Evolutionary conservation across 2,329 filamentous ascomycete species (phyloP).

Genomic region (Zopfia rhizophila): DNA sequence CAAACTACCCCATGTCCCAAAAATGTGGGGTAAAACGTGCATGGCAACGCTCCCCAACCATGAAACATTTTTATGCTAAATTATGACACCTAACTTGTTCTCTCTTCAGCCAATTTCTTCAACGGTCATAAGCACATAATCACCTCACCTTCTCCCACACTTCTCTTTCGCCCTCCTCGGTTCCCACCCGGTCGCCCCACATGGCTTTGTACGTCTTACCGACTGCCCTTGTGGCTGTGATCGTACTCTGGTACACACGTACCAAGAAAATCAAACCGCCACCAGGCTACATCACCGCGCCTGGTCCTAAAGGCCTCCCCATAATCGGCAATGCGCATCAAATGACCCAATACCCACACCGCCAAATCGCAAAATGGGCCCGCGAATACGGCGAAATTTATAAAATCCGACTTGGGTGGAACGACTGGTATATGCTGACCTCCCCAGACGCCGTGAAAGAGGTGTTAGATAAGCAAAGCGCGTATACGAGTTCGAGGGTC

Average conservation of each 20-base stretch:
- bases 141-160: no score
- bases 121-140: no score
- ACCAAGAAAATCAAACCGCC: slow-evolving; percentile 24
- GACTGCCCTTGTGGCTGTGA: slow-evolving; percentile 19
- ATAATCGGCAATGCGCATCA: slow-evolving; percentile 44
- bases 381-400: slow-evolving; percentile 58
- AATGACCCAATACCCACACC: slow-evolving; percentile 40
- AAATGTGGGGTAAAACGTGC: no score
- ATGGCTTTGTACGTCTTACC: slow-evolving; percentile 26
- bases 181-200: slow-evolving; percentile 12
- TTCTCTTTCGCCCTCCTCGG: no score
- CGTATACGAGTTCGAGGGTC: slow-evolving; percentile 47
- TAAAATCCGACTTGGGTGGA: slow-evolving; percentile 56
- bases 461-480: slow-evolving; percentile 55
- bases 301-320: slow-evolving; percentile 38
- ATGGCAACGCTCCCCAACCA: no score
- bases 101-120: no score
- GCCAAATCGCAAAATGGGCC: slow-evolving; percentile 50
- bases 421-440: slow-evolving; percentile 59
- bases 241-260: slow-evolving; percentile 23
- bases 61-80: no score
- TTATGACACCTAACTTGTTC: no score
- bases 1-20: no score
- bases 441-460: slow-evolving; percentile 57
- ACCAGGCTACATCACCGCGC: slow-evolving; percentile 27